phyloP scores from a whole-genome alignment of 768 basidiomycete genomes.

The Termitomyces titanicus region DNA sequence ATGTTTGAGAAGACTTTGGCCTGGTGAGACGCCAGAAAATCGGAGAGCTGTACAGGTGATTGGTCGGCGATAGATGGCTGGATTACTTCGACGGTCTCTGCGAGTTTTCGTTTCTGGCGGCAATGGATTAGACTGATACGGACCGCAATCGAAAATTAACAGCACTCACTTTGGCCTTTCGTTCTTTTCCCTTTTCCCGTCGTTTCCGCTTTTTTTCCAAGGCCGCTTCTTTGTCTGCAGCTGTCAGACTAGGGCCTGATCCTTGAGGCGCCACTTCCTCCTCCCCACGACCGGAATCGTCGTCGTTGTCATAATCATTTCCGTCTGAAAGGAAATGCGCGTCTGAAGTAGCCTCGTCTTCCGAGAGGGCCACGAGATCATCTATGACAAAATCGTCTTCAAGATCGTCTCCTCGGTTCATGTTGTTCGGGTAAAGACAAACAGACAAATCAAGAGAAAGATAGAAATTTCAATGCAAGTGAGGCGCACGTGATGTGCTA shows the following conservation, averaged over 20 bases:
- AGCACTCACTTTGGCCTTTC: slow-evolving; percentile 57
- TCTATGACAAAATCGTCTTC: slow-evolving; percentile 80
- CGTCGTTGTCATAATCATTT: slow-evolving; percentile 25
- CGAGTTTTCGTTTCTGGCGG: slow-evolving; percentile 64
- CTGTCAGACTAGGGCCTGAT: slow-evolving; percentile 6
- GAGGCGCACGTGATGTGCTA: slow-evolving; percentile 15
- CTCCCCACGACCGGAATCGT: slow-evolving; percentile 31
- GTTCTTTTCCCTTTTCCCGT: slow-evolving; percentile 70
- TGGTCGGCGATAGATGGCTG: slow-evolving; percentile 53
- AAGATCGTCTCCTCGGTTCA: slow-evolving; percentile 62
- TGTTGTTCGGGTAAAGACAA: slow-evolving; percentile 14
- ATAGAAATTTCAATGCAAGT: neutral
- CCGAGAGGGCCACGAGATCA: slow-evolving; percentile 61
- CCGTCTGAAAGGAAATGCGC: slow-evolving; percentile 25
- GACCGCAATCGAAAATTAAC: neutral
- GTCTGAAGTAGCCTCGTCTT: slow-evolving; percentile 48
- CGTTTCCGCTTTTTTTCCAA: slow-evolving; percentile 67
- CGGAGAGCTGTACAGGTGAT: slow-evolving; percentile 52
- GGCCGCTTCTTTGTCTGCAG: slow-evolving; percentile 17
- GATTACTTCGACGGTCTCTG: slow-evolving; percentile 34
- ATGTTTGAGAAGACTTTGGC: slow-evolving; percentile 64
- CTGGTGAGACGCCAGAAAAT: slow-evolving; percentile 65
- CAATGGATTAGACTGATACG: neutral
- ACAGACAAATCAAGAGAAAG: neutral
- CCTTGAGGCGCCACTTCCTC: slow-evolving; percentile 22